phyloP scores from a whole-genome alignment of 1,139 yeast genomes.

The Yamadazyma epiphylla region DNA sequence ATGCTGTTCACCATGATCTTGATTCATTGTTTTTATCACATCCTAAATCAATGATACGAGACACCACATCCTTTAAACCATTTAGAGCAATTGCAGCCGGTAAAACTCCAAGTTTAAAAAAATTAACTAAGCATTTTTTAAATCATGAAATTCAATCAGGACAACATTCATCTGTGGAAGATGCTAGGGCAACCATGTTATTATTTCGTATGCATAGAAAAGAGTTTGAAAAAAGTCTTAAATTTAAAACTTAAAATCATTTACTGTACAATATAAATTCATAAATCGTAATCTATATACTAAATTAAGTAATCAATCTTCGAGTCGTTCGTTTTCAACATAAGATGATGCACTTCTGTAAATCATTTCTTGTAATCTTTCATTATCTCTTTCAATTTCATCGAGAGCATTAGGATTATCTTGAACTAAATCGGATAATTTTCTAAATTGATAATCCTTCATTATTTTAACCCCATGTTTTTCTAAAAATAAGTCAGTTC shows the following conservation, averaged over 20 bases:
- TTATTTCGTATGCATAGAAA: slow-evolving; percentile 58
- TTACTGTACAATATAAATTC: background rate
- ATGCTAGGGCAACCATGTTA: slow-evolving; percentile 84
- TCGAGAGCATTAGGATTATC: slow-evolving; percentile 13
- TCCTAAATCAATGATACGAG: slow-evolving; percentile 63
- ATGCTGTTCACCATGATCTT: slow-evolving; percentile 78
- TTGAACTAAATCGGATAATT: slow-evolving; percentile 10
- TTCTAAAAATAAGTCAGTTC: slow-evolving; percentile 15
- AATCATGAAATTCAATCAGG: slow-evolving; percentile 66
- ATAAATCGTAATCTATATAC: slow-evolving; percentile 1
- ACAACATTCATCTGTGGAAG: slow-evolving; percentile 85
- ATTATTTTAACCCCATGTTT: slow-evolving; percentile 11
- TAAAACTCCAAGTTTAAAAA: slow-evolving; percentile 69
- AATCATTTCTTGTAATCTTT: slow-evolving; percentile 30
- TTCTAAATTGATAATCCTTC: slow-evolving; percentile 15
- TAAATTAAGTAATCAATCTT: too few relatives aligned
- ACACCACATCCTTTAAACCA: slow-evolving; percentile 63
- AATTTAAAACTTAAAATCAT: slow-evolving; percentile 1
- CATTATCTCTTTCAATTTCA: slow-evolving; percentile 20
- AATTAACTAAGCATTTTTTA: slow-evolving; percentile 54
- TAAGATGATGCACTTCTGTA: slow-evolving; percentile 38
- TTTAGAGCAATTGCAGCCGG: slow-evolving; percentile 62
- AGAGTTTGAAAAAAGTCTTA: slow-evolving; percentile 49
- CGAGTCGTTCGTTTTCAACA: slow-evolving; percentile 35
- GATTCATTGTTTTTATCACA: slow-evolving; percentile 64